These are phyloP conservation scores for Blepharisma stoltei DNA, from an alignment of 73 alveolate species.

Conservation along the genomic window DNA sequence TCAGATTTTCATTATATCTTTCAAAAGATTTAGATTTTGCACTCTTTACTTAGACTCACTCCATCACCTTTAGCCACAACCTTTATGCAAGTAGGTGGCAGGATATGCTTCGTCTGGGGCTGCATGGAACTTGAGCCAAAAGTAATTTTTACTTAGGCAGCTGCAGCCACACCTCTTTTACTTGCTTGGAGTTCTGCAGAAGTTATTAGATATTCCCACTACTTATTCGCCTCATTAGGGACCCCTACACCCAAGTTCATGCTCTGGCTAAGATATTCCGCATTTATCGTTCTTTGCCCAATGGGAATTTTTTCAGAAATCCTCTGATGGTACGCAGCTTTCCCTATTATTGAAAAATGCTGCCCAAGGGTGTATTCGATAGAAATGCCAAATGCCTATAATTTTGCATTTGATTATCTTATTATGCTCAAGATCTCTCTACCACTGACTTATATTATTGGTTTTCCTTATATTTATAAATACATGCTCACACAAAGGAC, in stretches of 20 bases:
- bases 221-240: neutral
- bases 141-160: neutral
- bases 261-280: conserved; percentile 36
- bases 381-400: conserved; percentile 19
- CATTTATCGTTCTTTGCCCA: conserved; percentile 39
- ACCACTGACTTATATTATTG: conserved; percentile 47
- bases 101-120: conserved; percentile 13
- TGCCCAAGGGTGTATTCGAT: conserved; percentile 16
- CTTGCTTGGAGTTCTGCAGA: conserved; percentile 19
- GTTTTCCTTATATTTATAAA: conserved; percentile 34
- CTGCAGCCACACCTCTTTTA: neutral
- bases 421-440: conserved; percentile 36
- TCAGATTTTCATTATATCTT: too few species aligned
- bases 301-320: conserved; percentile 41
- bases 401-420: conserved; percentile 16
- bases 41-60: neutral
- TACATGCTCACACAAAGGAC: conserved; percentile 24
- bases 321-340: neutral
- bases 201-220: conserved; percentile 5
- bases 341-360: conserved; percentile 26
- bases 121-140: neutral
- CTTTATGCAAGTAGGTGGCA: neutral
- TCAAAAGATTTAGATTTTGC: conserved; percentile 9
- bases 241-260: neutral
- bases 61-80: conserved; percentile 24